Base-by-base conservation (phyloP, 1,139 yeast species). In the Sugiyamaella sp. region DNA sequence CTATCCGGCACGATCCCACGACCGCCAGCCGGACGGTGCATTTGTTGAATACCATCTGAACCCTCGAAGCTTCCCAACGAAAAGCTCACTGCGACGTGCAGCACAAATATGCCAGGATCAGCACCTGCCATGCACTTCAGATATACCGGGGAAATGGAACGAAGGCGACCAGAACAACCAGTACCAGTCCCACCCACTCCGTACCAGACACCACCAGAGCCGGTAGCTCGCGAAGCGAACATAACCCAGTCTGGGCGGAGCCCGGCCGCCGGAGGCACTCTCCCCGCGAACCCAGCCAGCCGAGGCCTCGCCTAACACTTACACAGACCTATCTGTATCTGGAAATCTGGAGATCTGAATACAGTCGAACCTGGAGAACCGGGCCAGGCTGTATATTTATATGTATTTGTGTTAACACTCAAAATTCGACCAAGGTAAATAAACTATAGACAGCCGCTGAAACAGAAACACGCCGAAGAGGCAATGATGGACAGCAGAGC, bases 211-310 rank as follows among this genome's bases (percentile, higher is more conserved):
- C 35, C 14, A 4, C 35, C 35, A n/a, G n/a, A n/a, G n/a, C 35
- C 35, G 14, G 4, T 8, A 12, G 35, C 35, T 29, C 35, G 35
- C 35, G 35, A 29, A 29, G 35, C 35, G 35, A 29, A 14, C 35
- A 29, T 14, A 8, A 29, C 35, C n/a, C 14, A 14, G 35, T 6
- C 14, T 12, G 8, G 35, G 35, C 14, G 35, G 14, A 29, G 35
- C 35, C 35, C 35, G n/a, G 35, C 35, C 35, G 35, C 35, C 35
- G 35, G 35, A 29, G 35, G 35, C 35, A 29, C 8, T 10, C 35
- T 12, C 35, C 35, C 35, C 8, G 4, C 14, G n/a, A n/a, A n/a
- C n/a, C n/a, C n/a, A n/a, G n/a, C n/a, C n/a, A n/a, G n/a, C n/a
- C n/a, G n/a, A n/a, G n/a, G n/a, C n/a, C n/a, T n/a, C n/a, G n/a